phyloP scores from a whole-genome alignment of 225 moss, liverwort and hornwort genomes.

The Ulota crispa region DNA sequence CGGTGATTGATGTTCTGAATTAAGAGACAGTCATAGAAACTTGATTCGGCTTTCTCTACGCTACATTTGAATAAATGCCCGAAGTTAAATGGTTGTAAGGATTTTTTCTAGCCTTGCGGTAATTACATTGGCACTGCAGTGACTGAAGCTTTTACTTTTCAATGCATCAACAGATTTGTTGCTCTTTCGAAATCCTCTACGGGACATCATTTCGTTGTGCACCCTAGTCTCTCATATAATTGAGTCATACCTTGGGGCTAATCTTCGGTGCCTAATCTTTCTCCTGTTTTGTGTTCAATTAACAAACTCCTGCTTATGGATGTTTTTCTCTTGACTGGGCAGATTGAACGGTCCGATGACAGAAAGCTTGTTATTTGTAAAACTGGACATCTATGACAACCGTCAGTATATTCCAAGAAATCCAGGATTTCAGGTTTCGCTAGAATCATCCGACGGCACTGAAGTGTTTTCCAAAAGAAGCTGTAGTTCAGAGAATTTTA shows the following conservation, averaged over 20 bases:
- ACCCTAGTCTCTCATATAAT: background rate
- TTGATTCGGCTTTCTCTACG: background rate
- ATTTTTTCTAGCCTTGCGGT: background rate
- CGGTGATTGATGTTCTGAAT: background rate
- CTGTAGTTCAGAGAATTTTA: conserved; percentile 10
- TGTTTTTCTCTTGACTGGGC: conserved; percentile 19
- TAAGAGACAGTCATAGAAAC: background rate
- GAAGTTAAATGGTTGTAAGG: background rate
- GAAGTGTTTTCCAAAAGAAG: conserved; percentile 23
- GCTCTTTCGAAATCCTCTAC: background rate
- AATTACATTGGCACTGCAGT: background rate
- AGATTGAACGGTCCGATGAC: conserved; percentile 46
- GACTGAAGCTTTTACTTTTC: background rate
- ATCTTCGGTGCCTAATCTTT: background rate
- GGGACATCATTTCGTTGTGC: background rate
- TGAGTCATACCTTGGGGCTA: background rate
- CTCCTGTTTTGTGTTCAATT: background rate
- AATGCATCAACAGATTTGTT: background rate
- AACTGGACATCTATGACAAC: conserved; percentile 55
- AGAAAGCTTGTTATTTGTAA: conserved; percentile 43
- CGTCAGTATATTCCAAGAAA: conserved; percentile 42
- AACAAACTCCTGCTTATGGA: background rate
- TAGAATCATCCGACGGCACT: conserved; percentile 31
- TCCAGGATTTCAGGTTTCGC: conserved; percentile 39
- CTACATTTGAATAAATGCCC: background rate